Evolutionary conservation across 2,329 filamentous ascomycete genomes (phyloP).

Genomic region (Phaeosphaeria sp.): DNA sequence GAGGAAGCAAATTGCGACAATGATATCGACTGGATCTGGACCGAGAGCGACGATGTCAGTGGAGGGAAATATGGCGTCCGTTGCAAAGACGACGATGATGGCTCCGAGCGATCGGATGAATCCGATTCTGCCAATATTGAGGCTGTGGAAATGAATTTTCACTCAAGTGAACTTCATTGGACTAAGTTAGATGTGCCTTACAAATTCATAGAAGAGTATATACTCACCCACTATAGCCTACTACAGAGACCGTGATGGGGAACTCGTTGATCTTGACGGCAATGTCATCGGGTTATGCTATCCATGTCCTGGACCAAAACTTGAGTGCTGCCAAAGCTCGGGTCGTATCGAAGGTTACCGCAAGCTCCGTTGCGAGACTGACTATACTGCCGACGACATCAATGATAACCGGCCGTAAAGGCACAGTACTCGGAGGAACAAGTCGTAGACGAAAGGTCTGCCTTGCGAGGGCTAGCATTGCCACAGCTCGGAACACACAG

Average conservation of each 20-base stretch:
- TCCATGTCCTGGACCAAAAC: background rate
- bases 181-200: background rate
- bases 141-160: background rate
- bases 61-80: background rate
- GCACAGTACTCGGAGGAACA: background rate
- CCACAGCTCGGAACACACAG: background rate
- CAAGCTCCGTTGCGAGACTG: background rate
- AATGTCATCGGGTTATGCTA: background rate
- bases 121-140: background rate
- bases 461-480: background rate
- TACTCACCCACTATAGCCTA: background rate
- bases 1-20: background rate
- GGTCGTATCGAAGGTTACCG: background rate
- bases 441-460: background rate
- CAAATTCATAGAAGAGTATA: no score
- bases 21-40: background rate
- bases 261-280: background rate
- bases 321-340: background rate
- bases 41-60: background rate
- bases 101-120: background rate
- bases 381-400: background rate
- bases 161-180: background rate
- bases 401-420: background rate
- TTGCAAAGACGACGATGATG: background rate
- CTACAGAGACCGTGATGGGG: background rate